Base-by-base conservation (phyloP, 2,329 filamentous ascomycete genomes). In the Scytalidium lignicola region DNA sequence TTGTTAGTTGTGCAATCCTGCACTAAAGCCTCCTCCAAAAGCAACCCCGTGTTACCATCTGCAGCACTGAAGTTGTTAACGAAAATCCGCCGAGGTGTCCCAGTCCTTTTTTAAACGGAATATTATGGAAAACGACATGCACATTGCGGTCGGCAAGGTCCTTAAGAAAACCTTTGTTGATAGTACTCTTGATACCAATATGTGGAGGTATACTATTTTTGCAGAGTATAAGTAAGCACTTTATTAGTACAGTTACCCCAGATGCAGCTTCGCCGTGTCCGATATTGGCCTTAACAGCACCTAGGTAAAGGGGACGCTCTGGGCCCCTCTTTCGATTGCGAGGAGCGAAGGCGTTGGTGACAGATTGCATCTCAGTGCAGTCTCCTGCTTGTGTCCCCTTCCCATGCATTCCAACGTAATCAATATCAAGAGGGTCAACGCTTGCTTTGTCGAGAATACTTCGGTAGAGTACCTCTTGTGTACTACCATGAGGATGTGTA, bases 381-480 rank as follows among this genome's bases (percentile, higher is more conserved):
- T 95, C 90, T 52, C 88, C 90, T 26, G 86, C 88, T 65, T 93
- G 88, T 0, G 88, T 95, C 23, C 90, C 90, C 2, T 90, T 95
- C 15, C 88, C 90, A 65, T 95, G 89, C 83, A 93, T 90, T 68
- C 95, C 90, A 9, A 95, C 83, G 61, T 92, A 95, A 66, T 83
- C 83, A 43, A 95, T 78, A 55, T 91, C 86, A 46, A 82, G 76
- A 2, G 89, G 86, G 60, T 91, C 83, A 19, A 93, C 77, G 51
- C 85, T 84, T 39, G 87, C 84, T 41, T 87, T 79, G 43, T 85
- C 78, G 1, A 93, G 74, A 21, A 93, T 82, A 37, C 80, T 74
- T 49, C 79, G 78, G 60, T 86, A 92, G 10, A 93, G 70, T 70
- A 43, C 73, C 12, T 86, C 81, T 65, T 95, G 90, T 0, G 86